Conservation (phyloP, 495 filamentous ascomycete species). For the Mytilinidion resinicola region DNA sequence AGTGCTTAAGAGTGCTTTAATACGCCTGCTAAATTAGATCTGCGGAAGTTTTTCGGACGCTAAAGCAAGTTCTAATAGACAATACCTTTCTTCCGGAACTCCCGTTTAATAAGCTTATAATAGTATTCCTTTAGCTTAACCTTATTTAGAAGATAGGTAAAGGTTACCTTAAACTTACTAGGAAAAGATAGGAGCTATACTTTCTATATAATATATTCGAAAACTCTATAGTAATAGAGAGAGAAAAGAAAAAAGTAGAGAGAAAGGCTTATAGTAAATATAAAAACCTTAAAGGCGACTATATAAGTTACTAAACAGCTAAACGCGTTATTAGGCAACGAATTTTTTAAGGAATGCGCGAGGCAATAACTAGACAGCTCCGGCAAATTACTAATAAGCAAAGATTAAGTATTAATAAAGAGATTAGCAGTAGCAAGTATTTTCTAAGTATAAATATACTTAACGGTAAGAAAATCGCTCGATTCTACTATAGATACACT, state of each 20-base stretch:
- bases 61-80: neutral
- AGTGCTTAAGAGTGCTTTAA: neutral
- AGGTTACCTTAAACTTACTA: neutral
- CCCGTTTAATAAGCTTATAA: neutral
- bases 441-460: neutral
- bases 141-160: neutral
- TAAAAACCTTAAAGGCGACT: neutral
- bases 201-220: neutral
- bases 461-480: neutral
- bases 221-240: neutral
- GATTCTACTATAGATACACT: neutral
- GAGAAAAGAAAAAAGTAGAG: neutral
- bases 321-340: neutral
- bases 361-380: neutral
- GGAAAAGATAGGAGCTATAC: neutral
- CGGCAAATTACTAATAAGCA: neutral
- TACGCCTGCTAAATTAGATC: neutral
- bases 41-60: neutral
- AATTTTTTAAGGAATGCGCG: neutral
- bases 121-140: neutral
- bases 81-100: neutral
- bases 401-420: neutral
- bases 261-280: neutral
- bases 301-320: neutral
- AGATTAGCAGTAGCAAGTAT: neutral